Evolutionary conservation across 805 yeast species (phyloP), one percentile per base, ranked within the genome.

Genomic region (Isabelozyma gotoi): DNA sequence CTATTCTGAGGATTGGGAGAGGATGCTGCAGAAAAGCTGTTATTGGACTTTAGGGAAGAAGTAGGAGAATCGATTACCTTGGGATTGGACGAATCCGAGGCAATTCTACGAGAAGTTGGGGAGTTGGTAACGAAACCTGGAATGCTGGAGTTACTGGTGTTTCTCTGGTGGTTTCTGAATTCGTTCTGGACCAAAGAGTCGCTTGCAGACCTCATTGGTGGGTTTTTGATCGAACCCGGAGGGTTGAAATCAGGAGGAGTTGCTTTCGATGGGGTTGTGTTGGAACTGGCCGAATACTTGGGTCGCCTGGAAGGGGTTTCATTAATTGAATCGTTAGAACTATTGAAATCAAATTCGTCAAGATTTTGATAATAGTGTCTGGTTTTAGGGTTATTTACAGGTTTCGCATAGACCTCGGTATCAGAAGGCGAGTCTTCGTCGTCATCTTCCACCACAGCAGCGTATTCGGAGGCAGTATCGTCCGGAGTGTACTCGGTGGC

Each of bases 291-390:
- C n/a, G n/a, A n/a, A n/a, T n/a, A n/a, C n/a, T n/a, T n/a, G n/a
- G n/a, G n/a, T n/a, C n/a, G n/a, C n/a, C n/a, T n/a, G n/a, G 29
- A 24, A 19, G 40, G 19, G 17, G 37, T 24, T 31, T 21, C 31
- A 19, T 47, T 44, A 11, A 44, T n/a, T 7, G 54, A 46, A 7
- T 53, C 57, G 17, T 24, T 33, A 12, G 55, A 51, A 10, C 52
- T 48, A 32, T 39, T 50, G 42, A 52, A 52, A 31, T 50, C 40
- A 31, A 50, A 50, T 16, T 52, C 56, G 37, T 52, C 54, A 33
- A 48, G 12, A 42, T 8, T 48, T 32, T 32, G 34, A 14, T 32
- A 32, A 10, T 32, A 32, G 34, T 32, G 10, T 16, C 14, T 32
- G 8, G 4, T 24, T 5, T 10, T 24, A n/a, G n/a, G n/a, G n/a